phyloP scores from a whole-genome alignment of 371 early-diverging fungal species.

The Rhizoclosmatium hyalinum region DNA sequence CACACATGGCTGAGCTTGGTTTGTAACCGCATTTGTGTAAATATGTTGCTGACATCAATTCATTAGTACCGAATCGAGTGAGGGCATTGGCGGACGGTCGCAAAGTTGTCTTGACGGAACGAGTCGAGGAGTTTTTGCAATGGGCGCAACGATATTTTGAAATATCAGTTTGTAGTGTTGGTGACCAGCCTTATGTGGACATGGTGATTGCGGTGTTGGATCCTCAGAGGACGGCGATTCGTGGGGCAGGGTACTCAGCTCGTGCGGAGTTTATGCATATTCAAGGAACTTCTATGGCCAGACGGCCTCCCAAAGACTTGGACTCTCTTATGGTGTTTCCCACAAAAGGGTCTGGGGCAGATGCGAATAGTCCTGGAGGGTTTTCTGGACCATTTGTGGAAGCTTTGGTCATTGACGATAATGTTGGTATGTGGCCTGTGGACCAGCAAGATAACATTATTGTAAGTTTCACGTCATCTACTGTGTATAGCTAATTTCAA shows the following conservation, averaged over 20 bases:
- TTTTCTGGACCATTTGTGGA: slow-evolving; percentile 53
- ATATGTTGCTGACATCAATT: background rate
- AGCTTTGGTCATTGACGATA: slow-evolving; percentile 78
- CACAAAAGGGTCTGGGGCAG: slow-evolving; percentile 28
- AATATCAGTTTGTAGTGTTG: slow-evolving; percentile 79
- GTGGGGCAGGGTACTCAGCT: slow-evolving; percentile 75
- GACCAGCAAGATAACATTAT: slow-evolving; percentile 83
- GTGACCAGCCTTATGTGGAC: slow-evolving; percentile 80
- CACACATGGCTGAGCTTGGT: slow-evolving; percentile 52
- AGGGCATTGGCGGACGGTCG: slow-evolving; percentile 69
- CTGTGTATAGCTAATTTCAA: background rate
- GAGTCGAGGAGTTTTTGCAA: slow-evolving; percentile 77
- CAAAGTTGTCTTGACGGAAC: slow-evolving; percentile 71
- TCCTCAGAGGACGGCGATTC: slow-evolving; percentile 63
- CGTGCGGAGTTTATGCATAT: slow-evolving; percentile 73
- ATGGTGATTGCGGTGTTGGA: slow-evolving; percentile 75
- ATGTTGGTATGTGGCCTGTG: slow-evolving; percentile 76
- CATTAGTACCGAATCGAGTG: slow-evolving; percentile 68
- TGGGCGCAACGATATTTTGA: slow-evolving; percentile 76
- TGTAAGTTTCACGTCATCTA: slow-evolving; percentile 43
- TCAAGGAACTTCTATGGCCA: slow-evolving; percentile 46
- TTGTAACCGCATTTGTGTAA: background rate
- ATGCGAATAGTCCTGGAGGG: slow-evolving; percentile 49
- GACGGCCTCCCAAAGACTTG: slow-evolving; percentile 77
- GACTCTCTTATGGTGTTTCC: slow-evolving; percentile 73